Base-by-base conservation (phyloP, 192 early-diverging fungal species). In the Nowakowskiella sp. region DNA sequence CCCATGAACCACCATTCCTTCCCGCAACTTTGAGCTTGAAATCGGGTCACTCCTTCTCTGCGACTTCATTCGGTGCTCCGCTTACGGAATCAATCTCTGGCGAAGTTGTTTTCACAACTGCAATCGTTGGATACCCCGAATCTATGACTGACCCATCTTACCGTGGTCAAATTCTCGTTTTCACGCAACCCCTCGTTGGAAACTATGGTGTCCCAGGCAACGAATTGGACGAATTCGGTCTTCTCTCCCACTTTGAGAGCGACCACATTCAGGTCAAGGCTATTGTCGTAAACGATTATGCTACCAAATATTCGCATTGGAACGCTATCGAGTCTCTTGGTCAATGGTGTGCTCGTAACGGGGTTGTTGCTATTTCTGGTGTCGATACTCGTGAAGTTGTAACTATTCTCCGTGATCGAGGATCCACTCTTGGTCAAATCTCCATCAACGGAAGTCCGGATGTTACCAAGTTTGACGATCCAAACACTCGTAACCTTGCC, bases 131-230 rank as follows among this genome's bases (percentile, higher is more conserved):
- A 26, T 97, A 97, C 72, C 90, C 93, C 9, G 93, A 97, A 68
- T 91, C 88, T 4, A 91, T 97, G 91, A 94, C 90, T 43, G 93
- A 97, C 60, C 93, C 93, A 5, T 94, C 91, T n/a, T 97, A 97
- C 69, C 72, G 70, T 32, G 93, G 93, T 33, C 93, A 97, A 72
- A 91, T 97, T 49, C 79, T 97, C 22, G 89, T 91, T 4, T 92
- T 97, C 49, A 92, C 93, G n/a, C 90, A 92, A 64, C 93, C 93
- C 22, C 68, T 97, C 33, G 83, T 94, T 60, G 93, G 92, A 64
- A 96, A 96, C 78, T 94, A 96, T 66, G 93, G 93, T 57, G 91
- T 97, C 1, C 93, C 93, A 6, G 66, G 72, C 3, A 59, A 75
- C 42, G 64, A 68, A 4, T 72, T 78, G 45, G 93, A 94, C 64